Evolutionary conservation across 2,329 filamentous ascomycete species (phyloP).

Genomic region (Tolypocladium pustulatum): DNA sequence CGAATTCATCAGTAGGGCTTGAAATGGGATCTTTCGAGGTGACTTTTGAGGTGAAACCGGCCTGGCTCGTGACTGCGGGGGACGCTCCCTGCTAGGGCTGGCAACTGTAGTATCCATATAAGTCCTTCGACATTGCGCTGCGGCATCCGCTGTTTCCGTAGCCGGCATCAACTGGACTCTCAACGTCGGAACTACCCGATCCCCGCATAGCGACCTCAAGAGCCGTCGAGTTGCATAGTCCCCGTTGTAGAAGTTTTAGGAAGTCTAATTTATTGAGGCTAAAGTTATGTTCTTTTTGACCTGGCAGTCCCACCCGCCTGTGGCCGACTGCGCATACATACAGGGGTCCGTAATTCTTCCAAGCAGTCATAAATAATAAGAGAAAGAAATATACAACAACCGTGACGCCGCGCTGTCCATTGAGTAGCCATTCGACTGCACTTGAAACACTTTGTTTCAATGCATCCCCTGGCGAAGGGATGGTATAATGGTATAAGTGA

Average conservation of each 20-base stretch:
- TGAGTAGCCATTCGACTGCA: constrained; percentile 1
- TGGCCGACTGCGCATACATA: neutral
- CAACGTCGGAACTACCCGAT: neutral
- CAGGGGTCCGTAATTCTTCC: neutral
- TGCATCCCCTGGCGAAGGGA: neutral
- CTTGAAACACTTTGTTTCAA: neutral
- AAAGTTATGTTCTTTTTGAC: neutral
- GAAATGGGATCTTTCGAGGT: neutral
- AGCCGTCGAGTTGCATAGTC: neutral
- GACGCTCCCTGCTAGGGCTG: neutral
- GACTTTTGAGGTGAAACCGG: neutral
- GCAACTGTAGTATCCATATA: no score
- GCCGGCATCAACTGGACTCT: neutral
- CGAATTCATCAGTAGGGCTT: neutral
- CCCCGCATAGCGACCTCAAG: neutral
- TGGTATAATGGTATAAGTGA: constrained; percentile 4
- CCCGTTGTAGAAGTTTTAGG: neutral
- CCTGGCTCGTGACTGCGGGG: neutral
- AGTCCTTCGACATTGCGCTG: neutral
- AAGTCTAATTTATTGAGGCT: no score
- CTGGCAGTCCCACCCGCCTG: neutral
- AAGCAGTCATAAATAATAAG: neutral
- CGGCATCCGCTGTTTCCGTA: neutral
- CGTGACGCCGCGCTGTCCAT: constrained; percentile 10
- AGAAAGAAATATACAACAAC: constrained; percentile 1